These are phyloP conservation scores for Juglanconis oblonga DNA, from an alignment of 2,329 filamentous ascomycete genomes.

Conservation along the genomic window DNA sequence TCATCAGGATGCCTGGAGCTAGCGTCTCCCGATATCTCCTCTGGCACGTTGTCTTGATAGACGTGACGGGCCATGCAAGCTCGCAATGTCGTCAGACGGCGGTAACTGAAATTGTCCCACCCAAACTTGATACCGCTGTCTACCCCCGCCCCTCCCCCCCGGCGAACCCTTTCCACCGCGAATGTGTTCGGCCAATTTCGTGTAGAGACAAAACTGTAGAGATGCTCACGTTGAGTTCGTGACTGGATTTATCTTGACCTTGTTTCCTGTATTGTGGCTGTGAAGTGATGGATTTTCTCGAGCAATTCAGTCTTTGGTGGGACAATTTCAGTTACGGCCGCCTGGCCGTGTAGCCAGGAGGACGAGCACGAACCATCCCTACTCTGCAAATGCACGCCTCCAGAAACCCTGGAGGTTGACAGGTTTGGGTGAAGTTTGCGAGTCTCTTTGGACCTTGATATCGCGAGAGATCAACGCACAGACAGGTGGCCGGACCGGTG, in stretches of 20 bases:
- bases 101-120: constrained; percentile 2
- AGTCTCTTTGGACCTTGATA: not conserved
- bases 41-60: constrained; percentile 1
- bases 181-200: no score
- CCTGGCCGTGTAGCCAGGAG: constrained; percentile 8
- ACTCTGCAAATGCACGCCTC: not conserved
- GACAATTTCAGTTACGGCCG: no score
- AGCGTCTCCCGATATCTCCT: not conserved
- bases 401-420: not conserved
- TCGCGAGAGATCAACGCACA: not conserved
- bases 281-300: no score
- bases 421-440: not conserved
- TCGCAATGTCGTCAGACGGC: no score
- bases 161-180: no score
- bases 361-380: not conserved
- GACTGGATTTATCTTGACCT: no score
- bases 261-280: no score
- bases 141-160: no score
- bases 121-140: no score
- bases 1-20: not conserved
- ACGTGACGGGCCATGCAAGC: constrained; percentile 14
- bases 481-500: not conserved
- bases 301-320: no score
- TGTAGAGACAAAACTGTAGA: no score
- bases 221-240: no score